Conservation (phyloP, 768 basidiomycete species). For the Calocybe cyanea region DNA sequence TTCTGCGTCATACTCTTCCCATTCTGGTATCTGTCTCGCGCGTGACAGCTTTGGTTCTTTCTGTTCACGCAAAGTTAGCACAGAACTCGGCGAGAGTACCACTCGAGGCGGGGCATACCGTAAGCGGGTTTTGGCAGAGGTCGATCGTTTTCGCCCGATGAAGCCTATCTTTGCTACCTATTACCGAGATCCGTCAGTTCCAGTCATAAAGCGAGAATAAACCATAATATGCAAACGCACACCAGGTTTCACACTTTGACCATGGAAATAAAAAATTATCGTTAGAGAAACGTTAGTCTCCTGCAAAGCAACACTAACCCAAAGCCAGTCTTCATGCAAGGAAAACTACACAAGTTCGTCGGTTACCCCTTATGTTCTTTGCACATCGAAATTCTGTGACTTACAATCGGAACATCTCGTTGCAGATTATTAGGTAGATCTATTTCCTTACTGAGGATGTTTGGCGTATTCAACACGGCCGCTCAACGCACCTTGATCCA, state of each 20-base stretch:
- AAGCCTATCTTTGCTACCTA: conserved; percentile 80
- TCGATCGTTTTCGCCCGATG: conserved; percentile 88
- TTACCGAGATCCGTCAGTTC: conserved; percentile 1
- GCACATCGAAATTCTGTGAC: conserved; percentile 23
- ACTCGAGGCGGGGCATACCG: too few relatives aligned
- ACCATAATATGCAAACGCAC: conserved; percentile 39
- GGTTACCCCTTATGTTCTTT: background rate
- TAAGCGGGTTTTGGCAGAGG: conserved; percentile 94
- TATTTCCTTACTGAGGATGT: conserved; percentile 20
- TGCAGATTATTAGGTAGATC: conserved; percentile 97
- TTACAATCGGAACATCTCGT: conserved; percentile 85
- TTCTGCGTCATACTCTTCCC: conserved; percentile 92
- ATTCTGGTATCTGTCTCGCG: conserved; percentile 94
- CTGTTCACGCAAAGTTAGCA: too few relatives aligned
- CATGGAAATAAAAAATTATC: background rate
- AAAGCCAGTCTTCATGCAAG: conserved; percentile 90
- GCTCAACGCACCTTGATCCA: conserved; percentile 76
- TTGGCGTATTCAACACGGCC: background rate
- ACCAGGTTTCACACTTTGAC: conserved; percentile 99
- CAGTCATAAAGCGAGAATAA: background rate
- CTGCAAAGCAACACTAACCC: conserved; percentile 51
- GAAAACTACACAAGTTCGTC: conserved; percentile 57
- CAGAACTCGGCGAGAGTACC: background rate
- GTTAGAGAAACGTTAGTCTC: background rate
- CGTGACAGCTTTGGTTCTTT: conserved; percentile 96